Evolutionary conservation across 441 rosid species (phyloP).

Genomic region (Kokia cookei): DNA sequence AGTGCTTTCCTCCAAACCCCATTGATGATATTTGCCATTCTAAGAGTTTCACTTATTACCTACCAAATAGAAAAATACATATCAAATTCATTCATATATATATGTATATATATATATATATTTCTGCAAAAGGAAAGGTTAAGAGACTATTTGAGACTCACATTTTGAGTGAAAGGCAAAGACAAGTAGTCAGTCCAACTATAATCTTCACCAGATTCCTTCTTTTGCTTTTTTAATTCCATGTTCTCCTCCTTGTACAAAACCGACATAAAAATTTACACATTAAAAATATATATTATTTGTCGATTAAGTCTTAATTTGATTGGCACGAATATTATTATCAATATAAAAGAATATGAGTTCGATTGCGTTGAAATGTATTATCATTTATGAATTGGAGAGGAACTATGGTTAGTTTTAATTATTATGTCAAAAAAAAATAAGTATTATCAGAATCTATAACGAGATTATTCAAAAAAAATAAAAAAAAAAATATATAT

Average conservation of each 20-base stretch:
- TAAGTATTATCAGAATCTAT: no score
- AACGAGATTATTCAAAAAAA: no score
- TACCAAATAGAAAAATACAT: background rate
- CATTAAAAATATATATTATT: background rate
- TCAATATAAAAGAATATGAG: no score
- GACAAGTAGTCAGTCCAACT: conserved; percentile 64
- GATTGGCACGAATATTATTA: no score
- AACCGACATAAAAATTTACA: background rate
- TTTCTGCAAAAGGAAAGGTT: background rate
- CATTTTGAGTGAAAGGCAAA: conserved; percentile 66
- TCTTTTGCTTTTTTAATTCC: conserved; percentile 50
- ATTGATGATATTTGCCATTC: conserved; percentile 63
- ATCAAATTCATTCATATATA: background rate
- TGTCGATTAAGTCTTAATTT: no score
- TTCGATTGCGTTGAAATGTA: no score
- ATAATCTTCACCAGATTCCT: conserved; percentile 27
- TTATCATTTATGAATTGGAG: no score
- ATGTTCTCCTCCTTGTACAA: conserved; percentile 54
- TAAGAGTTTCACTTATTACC: conserved; percentile 70
- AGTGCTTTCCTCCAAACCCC: conserved; percentile 77
- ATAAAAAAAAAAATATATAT: no score
- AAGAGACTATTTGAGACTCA: conserved; percentile 16
- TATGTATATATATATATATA: no score
- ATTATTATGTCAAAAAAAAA: no score
- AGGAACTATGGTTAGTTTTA: no score